Conservation (phyloP, 2,329 filamentous ascomycete genomes). For the Gremmenia infestans region DNA sequence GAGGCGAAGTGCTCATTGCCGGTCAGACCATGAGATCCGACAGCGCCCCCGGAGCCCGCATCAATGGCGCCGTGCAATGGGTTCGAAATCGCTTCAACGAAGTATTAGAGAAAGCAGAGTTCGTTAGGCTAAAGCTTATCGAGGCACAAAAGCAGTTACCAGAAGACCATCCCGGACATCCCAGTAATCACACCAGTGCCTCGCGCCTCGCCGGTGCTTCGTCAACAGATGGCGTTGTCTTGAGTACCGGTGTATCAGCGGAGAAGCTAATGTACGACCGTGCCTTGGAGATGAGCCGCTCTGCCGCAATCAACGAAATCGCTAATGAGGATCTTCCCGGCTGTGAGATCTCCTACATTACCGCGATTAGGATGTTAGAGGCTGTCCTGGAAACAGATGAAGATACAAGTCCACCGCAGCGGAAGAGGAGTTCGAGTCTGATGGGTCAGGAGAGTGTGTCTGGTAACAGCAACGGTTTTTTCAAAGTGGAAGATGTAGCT, state of each 20-base stretch:
- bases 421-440: slow-evolving; percentile 36
- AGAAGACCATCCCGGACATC: slow-evolving; percentile 79
- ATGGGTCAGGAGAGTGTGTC: slow-evolving; percentile 34
- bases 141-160: slow-evolving; percentile 83
- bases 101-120: slow-evolving; percentile 90
- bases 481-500: slow-evolving; percentile 66
- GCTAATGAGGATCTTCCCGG: slow-evolving; percentile 82
- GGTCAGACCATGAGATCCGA: slow-evolving; percentile 36
- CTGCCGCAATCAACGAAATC: slow-evolving; percentile 92
- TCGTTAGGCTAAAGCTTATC: slow-evolving; percentile 82
- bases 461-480: slow-evolving; percentile 43
- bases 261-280: slow-evolving; percentile 98
- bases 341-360: slow-evolving; percentile 89
- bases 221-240: slow-evolving; percentile 70
- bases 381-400: slow-evolving; percentile 86
- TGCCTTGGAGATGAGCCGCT: slow-evolving; percentile 91
- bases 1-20: slow-evolving; percentile 51
- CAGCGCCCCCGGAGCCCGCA: slow-evolving; percentile 50
- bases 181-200: slow-evolving; percentile 65
- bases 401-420: slow-evolving; percentile 40
- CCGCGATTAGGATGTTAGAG: slow-evolving; percentile 90
- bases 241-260: slow-evolving; percentile 85
- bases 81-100: slow-evolving; percentile 92
- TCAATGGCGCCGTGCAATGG: slow-evolving; percentile 96
- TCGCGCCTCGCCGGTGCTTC: slow-evolving; percentile 46